Base-by-base conservation (phyloP, 2,329 filamentous ascomycete species). In the Penicillium sp. region DNA sequence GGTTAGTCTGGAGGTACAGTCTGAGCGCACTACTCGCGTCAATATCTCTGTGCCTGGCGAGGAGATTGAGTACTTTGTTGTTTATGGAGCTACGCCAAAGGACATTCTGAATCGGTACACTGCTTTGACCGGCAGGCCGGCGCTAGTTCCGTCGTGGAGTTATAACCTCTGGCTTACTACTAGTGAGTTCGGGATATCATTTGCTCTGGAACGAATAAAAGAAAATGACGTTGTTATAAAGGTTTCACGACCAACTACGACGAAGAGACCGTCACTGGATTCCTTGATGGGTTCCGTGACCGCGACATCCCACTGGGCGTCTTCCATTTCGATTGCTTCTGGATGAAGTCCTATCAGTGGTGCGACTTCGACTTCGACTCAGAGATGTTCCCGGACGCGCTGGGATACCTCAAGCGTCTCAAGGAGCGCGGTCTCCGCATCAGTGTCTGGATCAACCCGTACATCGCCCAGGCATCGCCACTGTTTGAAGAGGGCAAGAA, bases 281-380 rank as follows among this genome's bases (percentile, higher is more conserved):
- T 90, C 72, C 80, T 90, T 23, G 83, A 89, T 64, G 87, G 87
- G 12, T 90, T 91, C 84, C 82, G 81, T 60, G 77, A 82, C 49
- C 82, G 86, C 2, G 81, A 83, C 45, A 88, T 87, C 17, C 85
- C 86, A 0, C 81, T 91, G 1, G 84, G 88, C 38, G 87, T 90
- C 3, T 90, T 91, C 73, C 89, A 91, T 71, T 91, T 88, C 62
- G 88, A 91, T 70, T 89, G 86, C 72, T 91, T 90, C 80, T 91
- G 88, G 88, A 86, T 91, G 80, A 86, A 86, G 61, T 86, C 85
- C 1, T 90, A 89, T 69, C 84, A 85, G 55, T 91, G 88, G 88
- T 89, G 87, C 58, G 88, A 90, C 71, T 90, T 91, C 62, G 81
- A 86, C 50, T 91, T 90, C 75, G 86, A 89, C 66, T 76, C 81